Percentiles rank a stretch among this genome's conserved stretches.
phyloP scores from a whole-genome alignment of 1,139 yeast species.

The Dujonia santamariae region DNA sequence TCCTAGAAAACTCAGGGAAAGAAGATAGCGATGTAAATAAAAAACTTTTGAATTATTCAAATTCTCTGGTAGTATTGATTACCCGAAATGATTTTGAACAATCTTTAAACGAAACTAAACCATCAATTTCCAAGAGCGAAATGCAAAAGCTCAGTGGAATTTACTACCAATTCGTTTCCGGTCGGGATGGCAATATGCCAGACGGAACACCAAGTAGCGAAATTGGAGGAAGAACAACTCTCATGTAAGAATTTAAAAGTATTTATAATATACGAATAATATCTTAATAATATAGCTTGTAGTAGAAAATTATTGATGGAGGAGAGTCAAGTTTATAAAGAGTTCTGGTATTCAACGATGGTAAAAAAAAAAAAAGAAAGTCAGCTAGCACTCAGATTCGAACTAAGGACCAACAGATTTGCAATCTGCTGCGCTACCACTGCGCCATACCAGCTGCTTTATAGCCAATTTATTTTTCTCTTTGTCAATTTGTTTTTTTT shows the following conservation, averaged over 20 bases:
- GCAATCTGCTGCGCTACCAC: slow-evolving; percentile 58
- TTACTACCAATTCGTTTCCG: slow-evolving; percentile 72
- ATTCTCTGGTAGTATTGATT: slow-evolving; percentile 34
- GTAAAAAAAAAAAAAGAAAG: slow-evolving; percentile 14
- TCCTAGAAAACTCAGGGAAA: slow-evolving; percentile 18
- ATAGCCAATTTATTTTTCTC: not conserved
- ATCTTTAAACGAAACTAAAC: slow-evolving; percentile 75
- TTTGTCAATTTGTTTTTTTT: too few species aligned
- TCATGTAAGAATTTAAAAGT: slow-evolving; percentile 41
- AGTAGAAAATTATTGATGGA: not conserved
- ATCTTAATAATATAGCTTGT: too few species aligned
- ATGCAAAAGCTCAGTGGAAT: slow-evolving; percentile 58
- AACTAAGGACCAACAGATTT: slow-evolving; percentile 55
- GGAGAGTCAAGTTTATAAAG: not conserved
- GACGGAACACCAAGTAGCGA: slow-evolving; percentile 80
- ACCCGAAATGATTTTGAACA: slow-evolving; percentile 53
- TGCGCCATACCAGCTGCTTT: slow-evolving; percentile 46
- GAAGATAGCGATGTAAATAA: slow-evolving; percentile 10
- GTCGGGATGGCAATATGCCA: slow-evolving; percentile 87
- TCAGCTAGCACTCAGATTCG: slow-evolving; percentile 47
- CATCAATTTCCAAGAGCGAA: slow-evolving; percentile 80
- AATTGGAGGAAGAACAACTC: slow-evolving; percentile 79
- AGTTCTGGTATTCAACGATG: not conserved
- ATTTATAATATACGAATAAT: not conserved
- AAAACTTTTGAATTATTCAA: slow-evolving; percentile 10